These are phyloP conservation scores for Neurospora sp. DNA, from an alignment of 495 filamentous ascomycete genomes.

Conservation along the genomic window DNA sequence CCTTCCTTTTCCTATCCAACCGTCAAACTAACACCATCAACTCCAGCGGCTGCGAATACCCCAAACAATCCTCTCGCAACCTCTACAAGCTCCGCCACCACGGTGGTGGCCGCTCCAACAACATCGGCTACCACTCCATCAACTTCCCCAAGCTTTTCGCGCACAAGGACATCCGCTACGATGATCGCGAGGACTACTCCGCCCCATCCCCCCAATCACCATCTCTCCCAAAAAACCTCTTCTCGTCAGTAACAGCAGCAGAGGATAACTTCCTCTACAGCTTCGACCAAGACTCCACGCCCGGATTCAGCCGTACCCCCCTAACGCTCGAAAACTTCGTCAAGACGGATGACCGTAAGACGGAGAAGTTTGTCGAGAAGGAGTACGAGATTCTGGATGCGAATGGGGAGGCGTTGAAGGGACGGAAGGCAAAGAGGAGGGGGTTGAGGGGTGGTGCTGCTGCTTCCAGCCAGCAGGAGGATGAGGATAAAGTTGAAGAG, in stretches of 20 bases:
- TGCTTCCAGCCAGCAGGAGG: neutral
- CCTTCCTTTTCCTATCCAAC: no score
- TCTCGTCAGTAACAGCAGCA: slow-evolving; percentile 11
- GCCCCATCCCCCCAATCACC: neutral
- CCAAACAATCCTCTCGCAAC: neutral
- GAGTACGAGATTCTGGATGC: slow-evolving; percentile 39
- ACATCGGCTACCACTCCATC: slow-evolving; percentile 21
- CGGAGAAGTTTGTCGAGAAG: slow-evolving; percentile 36
- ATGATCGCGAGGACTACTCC: neutral
- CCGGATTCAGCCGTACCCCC: slow-evolving; percentile 15
- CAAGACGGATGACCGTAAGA: slow-evolving; percentile 29
- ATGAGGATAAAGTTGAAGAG: slow-evolving; percentile 14
- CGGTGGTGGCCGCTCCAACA: slow-evolving; percentile 9
- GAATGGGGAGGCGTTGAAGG: slow-evolving; percentile 33
- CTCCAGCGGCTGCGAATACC: neutral
- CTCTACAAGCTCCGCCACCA: neutral
- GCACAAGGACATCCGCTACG: slow-evolving; percentile 23
- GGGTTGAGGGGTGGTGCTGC: slow-evolving; percentile 2
- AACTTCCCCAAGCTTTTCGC: slow-evolving; percentile 26
- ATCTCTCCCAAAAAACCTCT: slow-evolving; percentile 21
- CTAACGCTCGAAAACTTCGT: slow-evolving; percentile 35
- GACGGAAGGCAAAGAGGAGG: slow-evolving; percentile 26
- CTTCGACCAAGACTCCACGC: slow-evolving; percentile 33
- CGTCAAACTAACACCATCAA: no score
- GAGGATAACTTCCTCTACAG: slow-evolving; percentile 33